Percentiles rank a stretch among this genome's conserved stretches.
Conservation (phyloP, 306 rosid genomes). For the Abrus precatorius region DNA sequence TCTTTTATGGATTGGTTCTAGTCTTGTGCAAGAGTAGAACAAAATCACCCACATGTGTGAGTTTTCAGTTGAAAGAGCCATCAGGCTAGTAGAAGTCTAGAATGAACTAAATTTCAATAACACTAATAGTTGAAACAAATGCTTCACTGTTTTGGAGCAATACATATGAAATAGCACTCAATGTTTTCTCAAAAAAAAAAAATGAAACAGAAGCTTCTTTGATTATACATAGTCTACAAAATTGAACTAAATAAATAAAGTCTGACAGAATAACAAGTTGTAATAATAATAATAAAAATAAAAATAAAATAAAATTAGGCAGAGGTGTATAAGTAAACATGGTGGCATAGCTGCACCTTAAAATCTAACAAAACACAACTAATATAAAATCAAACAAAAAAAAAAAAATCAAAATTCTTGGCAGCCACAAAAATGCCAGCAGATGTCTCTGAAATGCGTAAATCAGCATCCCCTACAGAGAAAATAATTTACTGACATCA, state of each 20-base stretch:
- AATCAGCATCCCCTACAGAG: conserved; percentile 43
- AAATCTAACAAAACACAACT: conserved; percentile 26
- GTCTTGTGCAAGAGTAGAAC: not conserved
- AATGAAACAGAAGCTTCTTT: not conserved
- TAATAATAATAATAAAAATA: not conserved
- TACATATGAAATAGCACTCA: not conserved
- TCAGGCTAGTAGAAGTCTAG: not conserved
- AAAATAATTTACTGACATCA: not conserved
- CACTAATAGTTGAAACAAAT: conserved; percentile 1
- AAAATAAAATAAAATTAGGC: not conserved
- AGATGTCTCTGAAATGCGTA: not conserved
- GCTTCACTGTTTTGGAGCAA: not conserved
- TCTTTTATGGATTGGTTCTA: not conserved
- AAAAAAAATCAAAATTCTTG: not conserved
- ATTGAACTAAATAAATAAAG: conserved; percentile 14
- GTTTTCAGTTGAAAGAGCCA: not conserved
- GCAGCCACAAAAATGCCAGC: not conserved
- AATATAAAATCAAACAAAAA: not conserved
- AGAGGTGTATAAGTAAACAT: conserved; percentile 1
- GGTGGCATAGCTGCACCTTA: not conserved
- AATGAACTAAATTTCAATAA: not conserved
- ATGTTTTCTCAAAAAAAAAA: not conserved
- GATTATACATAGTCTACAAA: not conserved
- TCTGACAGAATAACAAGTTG: not conserved
- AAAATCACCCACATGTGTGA: not conserved